phyloP scores from a whole-genome alignment of 225 moss, liverwort and hornwort genomes.

The Polytrichum commune region DNA sequence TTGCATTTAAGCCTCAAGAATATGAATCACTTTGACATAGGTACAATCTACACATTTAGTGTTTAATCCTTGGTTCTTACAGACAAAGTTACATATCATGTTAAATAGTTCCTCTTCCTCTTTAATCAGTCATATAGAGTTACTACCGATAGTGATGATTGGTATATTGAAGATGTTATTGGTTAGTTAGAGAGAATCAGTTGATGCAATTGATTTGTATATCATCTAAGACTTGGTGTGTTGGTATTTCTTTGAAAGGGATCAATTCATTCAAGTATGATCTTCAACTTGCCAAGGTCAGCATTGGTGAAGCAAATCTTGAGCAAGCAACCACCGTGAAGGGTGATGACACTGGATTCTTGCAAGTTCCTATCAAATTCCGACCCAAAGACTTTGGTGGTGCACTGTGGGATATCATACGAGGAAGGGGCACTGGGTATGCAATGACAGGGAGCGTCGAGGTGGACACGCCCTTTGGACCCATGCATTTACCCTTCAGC shows the following conservation, averaged over 20 bases:
- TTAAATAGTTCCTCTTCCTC: too few relatives aligned
- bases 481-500: conserved; percentile 69
- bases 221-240: background rate
- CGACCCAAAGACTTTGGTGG: conserved; percentile 89
- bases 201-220: too few relatives aligned
- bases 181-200: too few relatives aligned
- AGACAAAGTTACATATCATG: too few relatives aligned
- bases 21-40: conserved; percentile 76
- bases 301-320: conserved; percentile 58
- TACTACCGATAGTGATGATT: too few relatives aligned
- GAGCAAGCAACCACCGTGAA: conserved; percentile 40
- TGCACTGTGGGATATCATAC: conserved; percentile 79
- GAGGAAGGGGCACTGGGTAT: conserved; percentile 81
- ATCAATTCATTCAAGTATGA: conserved; percentile 59
- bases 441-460: conserved; percentile 60
- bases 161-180: too few relatives aligned
- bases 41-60: conserved; percentile 10
- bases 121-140: too few relatives aligned
- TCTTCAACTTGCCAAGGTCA: conserved; percentile 53
- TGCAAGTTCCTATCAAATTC: conserved; percentile 68
- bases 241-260: conserved; percentile 19
- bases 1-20: conserved; percentile 74
- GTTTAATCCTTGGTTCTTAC: too few relatives aligned
- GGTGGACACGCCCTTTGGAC: conserved; percentile 84
- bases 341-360: conserved; percentile 34